phyloP scores from a whole-genome alignment of 176 grass and related monocot species.

The Lolium multiflorum region DNA sequence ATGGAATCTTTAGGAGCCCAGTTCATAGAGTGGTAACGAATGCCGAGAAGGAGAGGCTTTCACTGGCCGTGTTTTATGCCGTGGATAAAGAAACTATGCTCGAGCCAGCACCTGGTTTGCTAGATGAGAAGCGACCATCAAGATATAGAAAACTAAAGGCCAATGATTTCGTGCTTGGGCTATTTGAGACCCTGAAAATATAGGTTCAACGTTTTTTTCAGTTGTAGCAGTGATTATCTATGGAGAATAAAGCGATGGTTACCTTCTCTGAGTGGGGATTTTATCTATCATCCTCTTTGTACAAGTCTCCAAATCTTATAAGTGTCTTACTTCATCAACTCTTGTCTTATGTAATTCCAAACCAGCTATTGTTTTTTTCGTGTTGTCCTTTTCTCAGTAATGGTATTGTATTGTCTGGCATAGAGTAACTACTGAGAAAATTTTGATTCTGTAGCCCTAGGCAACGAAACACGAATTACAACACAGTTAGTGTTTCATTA shows the following conservation, averaged over 20 bases:
- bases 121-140: slow-evolving; percentile 30
- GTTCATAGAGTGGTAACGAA: slow-evolving; percentile 59
- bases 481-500: no score
- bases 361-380: no score
- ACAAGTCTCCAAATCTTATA: not conserved
- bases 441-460: no score
- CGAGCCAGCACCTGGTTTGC: slow-evolving; percentile 21
- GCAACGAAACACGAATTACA: no score
- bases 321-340: not conserved
- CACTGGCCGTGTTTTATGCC: slow-evolving; percentile 54
- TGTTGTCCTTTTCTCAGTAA: no score
- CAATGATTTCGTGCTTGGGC: slow-evolving; percentile 20
- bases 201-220: not conserved
- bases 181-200: not conserved
- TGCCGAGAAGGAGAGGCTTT: slow-evolving; percentile 40
- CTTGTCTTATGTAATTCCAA: no score
- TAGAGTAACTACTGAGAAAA: no score
- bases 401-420: no score
- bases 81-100: slow-evolving; percentile 38
- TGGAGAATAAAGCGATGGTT: not conserved
- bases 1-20: slow-evolving; percentile 41
- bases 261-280: not conserved
- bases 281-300: not conserved
- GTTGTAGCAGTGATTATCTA: not conserved
- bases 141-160: slow-evolving; percentile 45